A percentile compares a stretch with the other conserved stretches of the same genome.
phyloP scores from a whole-genome alignment of 768 basidiomycete species.

The Pholiota conissans region DNA sequence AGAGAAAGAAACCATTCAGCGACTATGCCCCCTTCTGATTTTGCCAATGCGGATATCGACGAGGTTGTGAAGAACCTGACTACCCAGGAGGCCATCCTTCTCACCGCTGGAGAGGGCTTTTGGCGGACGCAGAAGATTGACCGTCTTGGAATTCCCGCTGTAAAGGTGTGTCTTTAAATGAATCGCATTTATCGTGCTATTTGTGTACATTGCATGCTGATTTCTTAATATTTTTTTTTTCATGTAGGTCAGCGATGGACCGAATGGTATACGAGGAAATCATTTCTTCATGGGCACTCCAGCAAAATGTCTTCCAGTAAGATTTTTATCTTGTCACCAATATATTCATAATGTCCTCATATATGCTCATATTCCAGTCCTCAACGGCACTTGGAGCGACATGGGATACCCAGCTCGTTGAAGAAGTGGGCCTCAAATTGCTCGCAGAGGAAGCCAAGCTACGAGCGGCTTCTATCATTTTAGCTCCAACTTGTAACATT shows the following conservation, averaged over 20 bases:
- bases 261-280: slow-evolving; percentile 73
- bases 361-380: slow-evolving; percentile 32
- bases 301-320: slow-evolving; percentile 72
- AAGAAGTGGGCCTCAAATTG: slow-evolving; percentile 60
- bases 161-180: slow-evolving; percentile 47
- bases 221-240: not conserved
- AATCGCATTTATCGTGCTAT: not conserved
- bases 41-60: slow-evolving; percentile 61
- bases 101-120: slow-evolving; percentile 75
- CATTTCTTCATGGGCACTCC: slow-evolving; percentile 83
- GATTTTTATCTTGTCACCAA: slow-evolving; percentile 10
- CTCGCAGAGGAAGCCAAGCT: slow-evolving; percentile 74
- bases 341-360: no score
- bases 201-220: not conserved
- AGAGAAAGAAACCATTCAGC: not conserved
- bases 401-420: slow-evolving; percentile 66
- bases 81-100: slow-evolving; percentile 70
- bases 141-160: slow-evolving; percentile 66
- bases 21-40: slow-evolving; percentile 67
- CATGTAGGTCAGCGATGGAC: slow-evolving; percentile 73
- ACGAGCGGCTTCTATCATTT: slow-evolving; percentile 63
- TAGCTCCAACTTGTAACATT: slow-evolving; percentile 85
- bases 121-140: slow-evolving; percentile 73
- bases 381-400: slow-evolving; percentile 77
- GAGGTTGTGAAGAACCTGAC: slow-evolving; percentile 66